phyloP scores from a whole-genome alignment of 495 filamentous ascomycete genomes.

The Aspergillus steynii region DNA sequence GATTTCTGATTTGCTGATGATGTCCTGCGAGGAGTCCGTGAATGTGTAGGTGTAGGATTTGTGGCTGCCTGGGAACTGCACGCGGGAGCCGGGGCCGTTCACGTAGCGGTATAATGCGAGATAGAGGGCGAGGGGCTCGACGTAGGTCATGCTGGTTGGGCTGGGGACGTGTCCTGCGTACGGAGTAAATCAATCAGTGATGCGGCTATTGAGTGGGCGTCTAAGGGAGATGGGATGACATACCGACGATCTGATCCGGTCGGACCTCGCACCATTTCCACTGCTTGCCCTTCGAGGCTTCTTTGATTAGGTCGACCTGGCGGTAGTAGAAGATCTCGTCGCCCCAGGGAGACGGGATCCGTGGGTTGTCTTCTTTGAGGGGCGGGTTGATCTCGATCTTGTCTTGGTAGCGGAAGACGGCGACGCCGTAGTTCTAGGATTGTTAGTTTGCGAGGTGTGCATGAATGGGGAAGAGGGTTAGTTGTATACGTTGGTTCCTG shows the following conservation, averaged over 20 bases:
- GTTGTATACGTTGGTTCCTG: conserved; percentile 35
- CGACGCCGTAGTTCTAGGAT: conserved; percentile 38
- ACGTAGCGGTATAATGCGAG: conserved; percentile 36
- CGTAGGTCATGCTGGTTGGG: conserved; percentile 19
- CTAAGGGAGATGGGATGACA: conserved; percentile 16
- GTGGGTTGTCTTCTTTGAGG: conserved; percentile 36
- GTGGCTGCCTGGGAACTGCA: conserved; percentile 38
- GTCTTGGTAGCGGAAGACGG: conserved; percentile 28
- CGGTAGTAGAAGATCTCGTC: conserved; percentile 50
- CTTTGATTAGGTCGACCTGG: conserved; percentile 41
- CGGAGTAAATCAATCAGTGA: neutral
- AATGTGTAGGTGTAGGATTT: conserved; percentile 23
- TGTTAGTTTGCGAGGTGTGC: neutral
- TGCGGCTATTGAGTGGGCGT: conserved; percentile 30
- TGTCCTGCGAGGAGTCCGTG: conserved; percentile 40
- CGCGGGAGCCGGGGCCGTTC: conserved; percentile 27
- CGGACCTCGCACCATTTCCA: conserved; percentile 48
- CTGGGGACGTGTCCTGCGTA: conserved; percentile 13
- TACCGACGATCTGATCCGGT: conserved; percentile 47
- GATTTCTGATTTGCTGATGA: conserved; percentile 43
- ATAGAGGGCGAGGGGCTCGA: conserved; percentile 40
- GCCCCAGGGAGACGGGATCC: conserved; percentile 43
- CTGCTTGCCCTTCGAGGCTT: conserved; percentile 34
- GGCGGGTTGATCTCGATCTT: conserved; percentile 26
- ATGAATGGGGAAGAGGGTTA: neutral